phyloP scores from a whole-genome alignment of 768 basidiomycete species.

The Suillus subalutaceus region DNA sequence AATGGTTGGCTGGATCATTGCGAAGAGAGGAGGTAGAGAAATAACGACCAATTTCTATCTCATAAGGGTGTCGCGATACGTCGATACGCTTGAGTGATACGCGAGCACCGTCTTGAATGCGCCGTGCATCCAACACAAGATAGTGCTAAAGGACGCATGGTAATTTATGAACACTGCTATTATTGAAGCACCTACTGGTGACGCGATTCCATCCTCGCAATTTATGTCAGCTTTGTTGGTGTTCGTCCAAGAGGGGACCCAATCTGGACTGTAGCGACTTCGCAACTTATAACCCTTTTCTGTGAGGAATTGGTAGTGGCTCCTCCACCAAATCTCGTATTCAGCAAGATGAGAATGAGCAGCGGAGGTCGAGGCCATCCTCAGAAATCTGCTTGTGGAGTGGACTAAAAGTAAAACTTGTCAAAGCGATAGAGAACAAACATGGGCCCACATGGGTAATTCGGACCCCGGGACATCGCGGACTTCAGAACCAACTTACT shows the following conservation, averaged over 20 bases:
- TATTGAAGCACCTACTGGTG: background rate
- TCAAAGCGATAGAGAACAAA: too few relatives aligned
- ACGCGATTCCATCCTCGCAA: background rate
- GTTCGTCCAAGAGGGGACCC: slow-evolving; percentile 26
- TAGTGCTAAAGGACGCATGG: background rate
- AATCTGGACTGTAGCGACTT: slow-evolving; percentile 19
- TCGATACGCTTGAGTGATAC: slow-evolving; percentile 32
- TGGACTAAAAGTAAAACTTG: too few relatives aligned
- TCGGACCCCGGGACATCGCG: too few relatives aligned
- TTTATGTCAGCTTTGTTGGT: background rate
- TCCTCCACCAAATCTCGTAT: slow-evolving; percentile 5
- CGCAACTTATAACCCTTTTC: slow-evolving; percentile 21
- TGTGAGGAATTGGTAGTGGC: slow-evolving; percentile 13
- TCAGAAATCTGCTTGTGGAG: background rate
- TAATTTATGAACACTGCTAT: too few relatives aligned
- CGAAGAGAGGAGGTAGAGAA: slow-evolving; percentile 12
- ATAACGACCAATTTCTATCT: slow-evolving; percentile 19
- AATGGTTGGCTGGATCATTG: slow-evolving; percentile 21
- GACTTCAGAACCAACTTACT: too few relatives aligned
- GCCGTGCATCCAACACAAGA: slow-evolving; percentile 28
- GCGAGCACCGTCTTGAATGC: slow-evolving; percentile 22
- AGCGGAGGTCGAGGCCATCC: background rate
- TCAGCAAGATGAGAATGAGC: background rate
- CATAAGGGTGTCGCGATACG: slow-evolving; percentile 15
- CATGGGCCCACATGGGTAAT: too few relatives aligned